Evolutionary conservation across 148 eudicot species (phyloP).

Genomic region (Camellia granthamiana): DNA sequence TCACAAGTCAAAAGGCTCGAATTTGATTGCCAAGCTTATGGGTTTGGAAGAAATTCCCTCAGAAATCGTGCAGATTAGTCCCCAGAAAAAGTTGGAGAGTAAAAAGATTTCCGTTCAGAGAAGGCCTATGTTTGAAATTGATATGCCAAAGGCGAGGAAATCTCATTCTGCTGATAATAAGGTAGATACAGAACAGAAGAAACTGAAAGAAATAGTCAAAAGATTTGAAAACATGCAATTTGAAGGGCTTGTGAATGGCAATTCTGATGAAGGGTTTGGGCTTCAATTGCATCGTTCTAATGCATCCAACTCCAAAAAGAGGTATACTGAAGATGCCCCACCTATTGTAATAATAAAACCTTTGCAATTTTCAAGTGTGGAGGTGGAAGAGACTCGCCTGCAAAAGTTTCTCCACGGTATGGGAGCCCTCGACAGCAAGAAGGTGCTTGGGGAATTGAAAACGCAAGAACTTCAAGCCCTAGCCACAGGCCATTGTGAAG

Average conservation of each 20-base stretch:
- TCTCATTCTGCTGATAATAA: slow-evolving; percentile 29
- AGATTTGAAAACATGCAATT: slow-evolving; percentile 38
- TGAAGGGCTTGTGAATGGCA: slow-evolving; percentile 44
- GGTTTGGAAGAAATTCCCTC: slow-evolving; percentile 54
- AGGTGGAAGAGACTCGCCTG: slow-evolving; percentile 20
- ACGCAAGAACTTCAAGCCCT: slow-evolving; percentile 21
- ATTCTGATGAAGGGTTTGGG: slow-evolving; percentile 14
- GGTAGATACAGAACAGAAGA: slow-evolving; percentile 32
- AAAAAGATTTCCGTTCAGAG: slow-evolving; percentile 30
- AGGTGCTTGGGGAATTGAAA: slow-evolving; percentile 17
- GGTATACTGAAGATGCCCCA: slow-evolving; percentile 30
- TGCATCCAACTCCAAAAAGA: slow-evolving; percentile 8
- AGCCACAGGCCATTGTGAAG: neutral
- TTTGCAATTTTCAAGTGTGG: slow-evolving; percentile 20
- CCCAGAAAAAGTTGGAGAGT: slow-evolving; percentile 26
- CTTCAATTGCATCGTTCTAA: slow-evolving; percentile 19
- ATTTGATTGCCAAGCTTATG: slow-evolving; percentile 71
- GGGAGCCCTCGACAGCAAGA: slow-evolving; percentile 14
- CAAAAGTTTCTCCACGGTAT: slow-evolving; percentile 20
- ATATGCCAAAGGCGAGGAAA: slow-evolving; percentile 46
- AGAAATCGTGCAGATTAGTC: slow-evolving; percentile 27
- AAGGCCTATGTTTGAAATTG: slow-evolving; percentile 48
- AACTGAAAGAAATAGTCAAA: slow-evolving; percentile 46
- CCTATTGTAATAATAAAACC: slow-evolving; percentile 77
- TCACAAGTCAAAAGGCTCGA: slow-evolving; percentile 40